phyloP scores from a whole-genome alignment of 2,329 filamentous ascomycete species.

The Didymella keratinophila region DNA sequence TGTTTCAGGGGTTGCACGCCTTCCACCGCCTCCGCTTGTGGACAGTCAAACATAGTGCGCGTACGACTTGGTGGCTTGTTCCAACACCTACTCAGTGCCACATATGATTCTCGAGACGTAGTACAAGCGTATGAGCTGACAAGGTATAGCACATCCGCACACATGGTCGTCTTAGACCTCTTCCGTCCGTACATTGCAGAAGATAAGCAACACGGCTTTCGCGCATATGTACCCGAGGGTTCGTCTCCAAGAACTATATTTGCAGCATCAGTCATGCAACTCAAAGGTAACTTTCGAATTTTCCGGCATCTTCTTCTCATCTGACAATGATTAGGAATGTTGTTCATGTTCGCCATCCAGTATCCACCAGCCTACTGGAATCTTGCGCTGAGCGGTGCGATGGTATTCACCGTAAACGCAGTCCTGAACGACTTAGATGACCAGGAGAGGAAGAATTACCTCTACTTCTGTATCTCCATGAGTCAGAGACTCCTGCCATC shows the following conservation, averaged over 20 bases:
- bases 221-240: constrained; percentile 12
- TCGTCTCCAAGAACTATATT: constrained; percentile 22
- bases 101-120: background rate
- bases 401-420: constrained; percentile 21
- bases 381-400: constrained; percentile 12
- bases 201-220: constrained; percentile 15
- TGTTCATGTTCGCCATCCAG: constrained; percentile 19
- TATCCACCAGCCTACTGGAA: constrained; percentile 19
- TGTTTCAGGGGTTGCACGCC: background rate
- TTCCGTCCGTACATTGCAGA: constrained; percentile 23
- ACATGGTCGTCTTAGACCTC: constrained; percentile 20
- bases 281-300: constrained; percentile 9
- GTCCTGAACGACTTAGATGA: constrained; percentile 19
- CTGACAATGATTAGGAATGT: constrained; percentile 7
- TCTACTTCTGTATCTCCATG: constrained; percentile 19
- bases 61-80: background rate
- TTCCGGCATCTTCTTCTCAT: background rate
- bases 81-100: background rate
- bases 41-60: background rate
- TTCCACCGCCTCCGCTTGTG: background rate
- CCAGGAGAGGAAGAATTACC: constrained; percentile 13
- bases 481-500: constrained; percentile 11
- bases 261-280: constrained; percentile 22
- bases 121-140: background rate
- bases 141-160: constrained; percentile 7